These are phyloP conservation scores for Neurospora hispaniola DNA, from an alignment of 495 filamentous ascomycete genomes.

Conservation along the genomic window DNA sequence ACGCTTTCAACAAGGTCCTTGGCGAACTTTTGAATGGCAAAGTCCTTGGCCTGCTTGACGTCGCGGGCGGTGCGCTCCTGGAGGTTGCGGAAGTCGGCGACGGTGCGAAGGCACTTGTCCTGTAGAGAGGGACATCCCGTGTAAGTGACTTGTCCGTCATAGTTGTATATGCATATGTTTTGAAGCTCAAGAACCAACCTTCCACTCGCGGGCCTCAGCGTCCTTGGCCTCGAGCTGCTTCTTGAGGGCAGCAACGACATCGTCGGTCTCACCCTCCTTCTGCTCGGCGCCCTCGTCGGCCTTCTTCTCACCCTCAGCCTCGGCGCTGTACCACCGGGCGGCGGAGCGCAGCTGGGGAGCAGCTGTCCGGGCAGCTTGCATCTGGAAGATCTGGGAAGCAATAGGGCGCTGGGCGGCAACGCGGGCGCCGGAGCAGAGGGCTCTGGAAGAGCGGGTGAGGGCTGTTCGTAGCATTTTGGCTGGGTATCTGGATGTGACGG, in stretches of 20 bases:
- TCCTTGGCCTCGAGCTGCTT: conserved; percentile 76
- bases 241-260: conserved; percentile 31
- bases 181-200: conserved; percentile 44
- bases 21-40: conserved; percentile 90
- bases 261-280: conserved; percentile 17
- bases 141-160: not conserved
- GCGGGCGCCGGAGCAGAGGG: conserved; percentile 20
- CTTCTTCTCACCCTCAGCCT: conserved; percentile 25
- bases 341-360: conserved; percentile 12
- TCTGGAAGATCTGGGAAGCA: conserved; percentile 20
- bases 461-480: conserved; percentile 35
- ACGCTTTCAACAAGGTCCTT: conserved; percentile 87
- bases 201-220: conserved; percentile 73
- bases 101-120: conserved; percentile 87
- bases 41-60: conserved; percentile 73
- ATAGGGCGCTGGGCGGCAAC: conserved; percentile 18
- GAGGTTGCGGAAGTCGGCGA: conserved; percentile 95
- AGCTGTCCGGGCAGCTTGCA: conserved; percentile 17
- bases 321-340: conserved; percentile 38
- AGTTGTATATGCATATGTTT: not conserved
- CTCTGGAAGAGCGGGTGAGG: conserved; percentile 29
- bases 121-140: conserved; percentile 23
- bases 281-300: conserved; percentile 16
- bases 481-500: conserved; percentile 2
- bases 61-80: conserved; percentile 92